Evolutionary conservation across 2,329 filamentous ascomycete species (phyloP), one percentile per base, ranked within the genome.

Genomic region (Aureobasidium zeae): DNA sequence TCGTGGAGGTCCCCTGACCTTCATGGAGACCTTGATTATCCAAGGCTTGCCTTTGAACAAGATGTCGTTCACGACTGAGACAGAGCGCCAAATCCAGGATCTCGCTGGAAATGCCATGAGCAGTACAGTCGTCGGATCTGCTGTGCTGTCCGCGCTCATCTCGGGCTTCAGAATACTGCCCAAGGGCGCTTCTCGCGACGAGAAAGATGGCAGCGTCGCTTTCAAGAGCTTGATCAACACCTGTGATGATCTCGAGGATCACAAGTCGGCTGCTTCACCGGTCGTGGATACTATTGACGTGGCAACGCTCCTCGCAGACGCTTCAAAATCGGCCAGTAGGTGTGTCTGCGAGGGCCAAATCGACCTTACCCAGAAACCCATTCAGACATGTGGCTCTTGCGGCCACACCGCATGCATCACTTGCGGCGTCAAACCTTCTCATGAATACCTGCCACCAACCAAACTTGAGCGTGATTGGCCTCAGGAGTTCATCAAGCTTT

Each of bases 101-200:
- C 64, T 89, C 2, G 82, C 81, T 2, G 84, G 84, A 0, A 89
- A 91, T 57, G 84, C 84, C 0, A 89, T 89, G 84, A 78, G 74
- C 1, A 77, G 76, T 0, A 82, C 83, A 0, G 80, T 86, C 1
- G 76, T 87, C 8, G 81, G 79, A 2, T 68, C 73, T 2, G 73
- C 74, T 0, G 70, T 83, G 1, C 53, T 85, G 2, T 66, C 76
- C 1, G 71, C 76, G 0, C 58, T 88, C 1, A 70, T 77, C 68
- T 49, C 61, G 20, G 63, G 26, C 7, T 24, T 19, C 20, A 21
- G 20, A 16, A n/a, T 25, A 9, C 15, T 44, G 16, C 9, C 17
- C 2, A 9, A 13, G 8, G 13, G 6, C 2, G 15, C 28, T 25
- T 9, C 3, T 17, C 28, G 11, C 19, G 3, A 2, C 5, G 3